phyloP scores from a whole-genome alignment of 73 alveolate species.

The Blepharisma stoltei region DNA sequence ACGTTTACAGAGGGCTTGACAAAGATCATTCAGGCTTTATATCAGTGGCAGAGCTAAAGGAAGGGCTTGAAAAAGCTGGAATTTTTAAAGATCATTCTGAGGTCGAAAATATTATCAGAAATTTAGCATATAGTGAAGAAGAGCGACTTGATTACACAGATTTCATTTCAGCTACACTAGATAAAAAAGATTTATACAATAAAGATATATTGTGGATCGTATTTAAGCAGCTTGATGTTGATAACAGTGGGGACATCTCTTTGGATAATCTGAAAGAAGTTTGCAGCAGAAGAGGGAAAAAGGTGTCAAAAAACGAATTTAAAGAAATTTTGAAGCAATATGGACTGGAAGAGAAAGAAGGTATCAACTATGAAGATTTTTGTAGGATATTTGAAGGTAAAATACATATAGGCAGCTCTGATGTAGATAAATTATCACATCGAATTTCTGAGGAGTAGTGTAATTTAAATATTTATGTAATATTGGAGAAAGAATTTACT shows the following conservation, averaged over 20 bases:
- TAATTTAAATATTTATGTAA: no score
- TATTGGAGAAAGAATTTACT: no score
- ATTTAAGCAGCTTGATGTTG: conserved; percentile 33
- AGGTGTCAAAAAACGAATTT: no score
- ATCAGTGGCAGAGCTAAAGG: not conserved
- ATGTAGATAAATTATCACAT: no score
- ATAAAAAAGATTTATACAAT: conserved; percentile 26
- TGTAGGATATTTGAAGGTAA: no score
- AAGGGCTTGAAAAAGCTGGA: conserved; percentile 8
- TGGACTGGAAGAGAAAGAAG: no score
- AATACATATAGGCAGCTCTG: no score
- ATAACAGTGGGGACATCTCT: not conserved
- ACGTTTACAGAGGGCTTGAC: conserved; percentile 14
- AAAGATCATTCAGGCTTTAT: conserved; percentile 30
- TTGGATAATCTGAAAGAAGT: not conserved
- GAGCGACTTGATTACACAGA: conserved; percentile 44
- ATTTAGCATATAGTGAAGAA: conserved; percentile 28
- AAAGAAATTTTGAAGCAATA: no score
- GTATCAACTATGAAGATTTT: no score
- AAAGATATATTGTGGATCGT: conserved; percentile 30
- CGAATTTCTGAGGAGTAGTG: no score
- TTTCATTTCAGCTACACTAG: conserved; percentile 44
- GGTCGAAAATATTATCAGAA: not conserved
- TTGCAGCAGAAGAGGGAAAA: not conserved
- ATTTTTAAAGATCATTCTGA: conserved; percentile 5